Conservation (phyloP, 148 eudicot genomes). For the Rhododendron griersonianum region DNA sequence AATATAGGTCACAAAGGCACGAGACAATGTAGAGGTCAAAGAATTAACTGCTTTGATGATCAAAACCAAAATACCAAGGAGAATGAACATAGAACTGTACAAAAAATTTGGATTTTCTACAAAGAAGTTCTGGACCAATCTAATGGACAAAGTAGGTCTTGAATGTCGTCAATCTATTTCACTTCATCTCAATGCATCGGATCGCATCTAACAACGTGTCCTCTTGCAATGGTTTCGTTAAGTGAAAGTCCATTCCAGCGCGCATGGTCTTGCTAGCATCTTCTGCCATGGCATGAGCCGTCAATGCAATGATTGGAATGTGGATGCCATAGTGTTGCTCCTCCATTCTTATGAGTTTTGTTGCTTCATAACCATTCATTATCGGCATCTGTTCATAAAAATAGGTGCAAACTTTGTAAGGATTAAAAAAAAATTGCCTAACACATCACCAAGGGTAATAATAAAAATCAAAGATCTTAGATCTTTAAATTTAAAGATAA, state of each 20-base stretch:
- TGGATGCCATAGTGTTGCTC: conserved; percentile 3
- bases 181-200: not conserved
- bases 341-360: conserved; percentile 2
- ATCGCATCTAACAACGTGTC: conserved; percentile 4
- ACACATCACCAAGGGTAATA: not conserved
- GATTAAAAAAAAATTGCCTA: not conserved
- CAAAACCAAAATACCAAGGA: not conserved
- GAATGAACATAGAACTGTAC: not conserved
- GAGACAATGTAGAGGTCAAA: not conserved
- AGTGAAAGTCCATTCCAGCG: conserved; percentile 9
- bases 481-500: not conserved
- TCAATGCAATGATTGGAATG: conserved; percentile 5
- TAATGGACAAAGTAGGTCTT: not conserved
- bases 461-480: not conserved
- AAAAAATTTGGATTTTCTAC: not conserved
- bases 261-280: not conserved
- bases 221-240: not conserved
- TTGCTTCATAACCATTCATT: conserved; percentile 17
- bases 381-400: conserved; percentile 2
- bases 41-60: not conserved
- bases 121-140: not conserved
- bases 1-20: not conserved
- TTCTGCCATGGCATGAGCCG: conserved; percentile 2
- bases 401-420: not conserved
- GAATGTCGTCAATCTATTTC: not conserved